These are phyloP conservation scores for Basipetospora chlamydospora DNA, from an alignment of 2,329 filamentous ascomycete species.

Conservation along the genomic window DNA sequence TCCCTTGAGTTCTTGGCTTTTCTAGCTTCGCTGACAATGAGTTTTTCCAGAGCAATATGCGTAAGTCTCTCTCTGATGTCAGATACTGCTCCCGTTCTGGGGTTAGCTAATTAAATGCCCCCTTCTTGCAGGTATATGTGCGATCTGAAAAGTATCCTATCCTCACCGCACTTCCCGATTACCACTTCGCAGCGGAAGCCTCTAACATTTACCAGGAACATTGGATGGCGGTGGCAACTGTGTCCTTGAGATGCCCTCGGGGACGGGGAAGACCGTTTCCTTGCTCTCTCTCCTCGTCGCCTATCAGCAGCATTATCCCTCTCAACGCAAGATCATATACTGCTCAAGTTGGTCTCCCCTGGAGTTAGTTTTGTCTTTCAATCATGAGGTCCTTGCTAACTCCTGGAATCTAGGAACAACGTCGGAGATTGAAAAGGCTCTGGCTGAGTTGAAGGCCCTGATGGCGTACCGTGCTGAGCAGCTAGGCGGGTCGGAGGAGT, in stretches of 20 bases:
- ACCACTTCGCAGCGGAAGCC: not conserved
- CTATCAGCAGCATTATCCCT: slow-evolving; percentile 87
- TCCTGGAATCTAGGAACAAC: slow-evolving; percentile 73
- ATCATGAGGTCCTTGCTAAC: not conserved
- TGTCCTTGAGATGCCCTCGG: slow-evolving; percentile 97
- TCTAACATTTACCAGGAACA: slow-evolving; percentile 34
- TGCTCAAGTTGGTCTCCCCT: slow-evolving; percentile 57
- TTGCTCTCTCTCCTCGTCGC: slow-evolving; percentile 89
- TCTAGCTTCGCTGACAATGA: slow-evolving; percentile 41
- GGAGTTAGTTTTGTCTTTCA: not conserved
- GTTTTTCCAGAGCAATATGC: slow-evolving; percentile 36
- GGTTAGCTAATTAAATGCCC: no score
- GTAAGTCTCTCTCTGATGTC: slow-evolving; percentile 16
- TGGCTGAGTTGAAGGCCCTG: slow-evolving; percentile 76
- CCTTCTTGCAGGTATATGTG: slow-evolving; percentile 45
- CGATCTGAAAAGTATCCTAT: slow-evolving; percentile 35
- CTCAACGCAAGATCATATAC: slow-evolving; percentile 93
- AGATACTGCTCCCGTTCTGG: slow-evolving; percentile 7
- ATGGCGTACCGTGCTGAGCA: slow-evolving; percentile 92
- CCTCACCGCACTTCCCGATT: not conserved
- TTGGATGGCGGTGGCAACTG: slow-evolving; percentile 91
- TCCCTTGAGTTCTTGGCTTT: slow-evolving; percentile 42
- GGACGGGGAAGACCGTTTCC: slow-evolving; percentile 94
- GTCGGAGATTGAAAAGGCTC: slow-evolving; percentile 97
- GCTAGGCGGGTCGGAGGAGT: slow-evolving; percentile 84